Evolutionary conservation across 176 grass and related monocot genomes (phyloP), one percentile per base, ranked within the genome.

Genomic region (Carex scoparia): DNA sequence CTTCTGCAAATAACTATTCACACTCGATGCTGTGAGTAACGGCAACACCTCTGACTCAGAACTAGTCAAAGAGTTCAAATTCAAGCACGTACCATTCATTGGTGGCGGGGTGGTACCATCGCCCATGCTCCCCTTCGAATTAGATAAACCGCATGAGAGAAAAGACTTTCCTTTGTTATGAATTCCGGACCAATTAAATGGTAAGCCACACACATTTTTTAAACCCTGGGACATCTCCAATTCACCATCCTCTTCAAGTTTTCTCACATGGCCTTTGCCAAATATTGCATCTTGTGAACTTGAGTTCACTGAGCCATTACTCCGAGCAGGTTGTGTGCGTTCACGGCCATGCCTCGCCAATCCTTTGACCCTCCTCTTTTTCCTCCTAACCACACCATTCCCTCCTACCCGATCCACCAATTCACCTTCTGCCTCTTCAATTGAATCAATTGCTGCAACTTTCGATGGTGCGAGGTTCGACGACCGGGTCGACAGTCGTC

Each of bases 131-230:
- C 86, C 48, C 81, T 85, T 92, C 30, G 91, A 91, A 73, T 98
- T 93, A 46, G 93, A 92, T 53, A 98, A 86, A 70, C 91, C 91
- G 40, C 95, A 94, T 3, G 95, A 91, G 8, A 98, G 88, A 84
- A 94, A 95, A 5, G 93, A 95, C 87, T 94, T 99, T 77, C 96
- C 88, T 62, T 87, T 90, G 88, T 94, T 68, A 87, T 95, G 96
- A 81, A 98, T 91, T 40, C 93, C 90, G 0, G 96, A 98, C 96
- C 96, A 98, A 87, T 94, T 98, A 89, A 88, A 98, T 0, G 96
- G 96, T 71, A 98, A 94, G 62, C 96, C 93, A 68, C 93, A 98
- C 68, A 95, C 93, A 89, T 94, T 93, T 61, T 88, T 89, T 7
- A 85, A 93, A 81, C 84, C 89, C 64, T 89, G 82, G 30, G 88